Evolutionary conservation across 306 rosid genomes (phyloP).

Genomic region (Sechiopsis laciniata): DNA sequence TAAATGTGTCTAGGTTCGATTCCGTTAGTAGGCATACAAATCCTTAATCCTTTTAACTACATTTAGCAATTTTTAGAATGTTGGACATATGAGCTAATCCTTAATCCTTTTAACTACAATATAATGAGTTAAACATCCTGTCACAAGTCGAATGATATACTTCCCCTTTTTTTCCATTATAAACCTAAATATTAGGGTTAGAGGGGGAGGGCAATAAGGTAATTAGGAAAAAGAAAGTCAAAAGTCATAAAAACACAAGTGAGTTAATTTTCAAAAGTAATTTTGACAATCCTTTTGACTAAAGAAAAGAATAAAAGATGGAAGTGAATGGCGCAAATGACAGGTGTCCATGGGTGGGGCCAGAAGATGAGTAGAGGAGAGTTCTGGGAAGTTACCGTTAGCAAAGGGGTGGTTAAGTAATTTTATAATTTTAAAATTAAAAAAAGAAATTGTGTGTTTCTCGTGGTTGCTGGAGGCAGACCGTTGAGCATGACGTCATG

Average conservation of each 20-base stretch:
- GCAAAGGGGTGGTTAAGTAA: not conserved
- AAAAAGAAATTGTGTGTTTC: not conserved
- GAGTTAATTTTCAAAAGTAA: not conserved
- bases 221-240: not conserved
- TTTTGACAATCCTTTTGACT: not conserved
- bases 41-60: no score
- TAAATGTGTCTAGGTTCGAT: no score
- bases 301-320: not conserved
- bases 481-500: slow-evolving; percentile 12
- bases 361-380: not conserved
- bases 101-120: no score
- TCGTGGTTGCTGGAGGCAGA: not conserved
- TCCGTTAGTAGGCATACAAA: no score
- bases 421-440: not conserved
- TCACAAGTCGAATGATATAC: no score
- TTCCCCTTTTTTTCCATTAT: no score
- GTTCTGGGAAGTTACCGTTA: slow-evolving; percentile 15
- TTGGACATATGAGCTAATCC: no score
- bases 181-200: no score
- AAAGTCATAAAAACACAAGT: not conserved
- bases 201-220: not conserved
- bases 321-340: not conserved
- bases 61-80: no score
- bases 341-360: not conserved
- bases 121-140: no score